Evolutionary conservation across 1,284 basidiomycete genomes (phyloP), one percentile per base, ranked within the genome.

Genomic region (Anthracocystis panici-leucophaei): DNA sequence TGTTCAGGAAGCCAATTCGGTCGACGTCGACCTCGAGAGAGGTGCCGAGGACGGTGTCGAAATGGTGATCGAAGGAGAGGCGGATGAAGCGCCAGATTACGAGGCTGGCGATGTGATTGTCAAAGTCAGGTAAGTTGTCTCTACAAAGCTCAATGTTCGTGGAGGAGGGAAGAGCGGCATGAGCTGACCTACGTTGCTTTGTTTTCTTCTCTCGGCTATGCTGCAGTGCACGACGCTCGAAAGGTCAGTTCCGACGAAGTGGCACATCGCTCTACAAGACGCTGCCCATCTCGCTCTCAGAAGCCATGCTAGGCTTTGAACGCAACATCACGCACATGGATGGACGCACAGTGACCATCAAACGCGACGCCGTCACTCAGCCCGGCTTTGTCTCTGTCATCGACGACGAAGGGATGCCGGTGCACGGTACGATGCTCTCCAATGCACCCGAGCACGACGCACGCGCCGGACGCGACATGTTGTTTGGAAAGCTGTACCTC

Each of bases 71-170:
- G 81, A 83, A 58, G 81, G 80, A 8, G 78, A 82, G 49, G 71
- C 75, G 21, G 82, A 85, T 44, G 83, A 84, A 50, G 71, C 67
- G 27, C 82, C 82, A 9, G 83, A 84, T 46, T 71, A 70, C 27
- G 81, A 80, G 41, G 63, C 83, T 0, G 83, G 83, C n/a, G 83
- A 85, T 49, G 75, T 85, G 33, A 62, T 82, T 20, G 77, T 85
- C 62, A 68, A 67, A 20, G 52, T 84, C 57, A 67, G 44, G 79
- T 79, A 61, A 56, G 77, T 66, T 29, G 8, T 35, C 16, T 20
- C 33, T 29, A n/a, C 27, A 16, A 27, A 27, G 45, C 45, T 8
- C 25, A 8, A 9, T 25, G 44, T 33, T 38, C 12, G 35, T 42
- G 7, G n/a, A 20, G 7, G 20, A 42, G n/a, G 18, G 7, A 6